These are phyloP conservation scores for Taphrina flavorubra DNA, from an alignment of 1,139 yeast species.

Conservation along the genomic window DNA sequence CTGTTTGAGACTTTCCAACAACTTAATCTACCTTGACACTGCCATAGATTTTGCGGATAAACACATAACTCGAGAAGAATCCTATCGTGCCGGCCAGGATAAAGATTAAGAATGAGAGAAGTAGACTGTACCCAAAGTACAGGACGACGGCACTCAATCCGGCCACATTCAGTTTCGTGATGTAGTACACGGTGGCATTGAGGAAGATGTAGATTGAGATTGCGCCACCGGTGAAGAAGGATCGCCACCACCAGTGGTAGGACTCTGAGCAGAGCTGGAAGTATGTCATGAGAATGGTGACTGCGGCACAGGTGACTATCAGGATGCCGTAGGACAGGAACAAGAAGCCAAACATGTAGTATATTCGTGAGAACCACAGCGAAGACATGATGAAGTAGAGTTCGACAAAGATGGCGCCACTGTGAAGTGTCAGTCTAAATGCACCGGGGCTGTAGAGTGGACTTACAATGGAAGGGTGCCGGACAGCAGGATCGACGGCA, in stretches of 20 bases:
- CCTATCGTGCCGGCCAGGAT: constrained; percentile 89
- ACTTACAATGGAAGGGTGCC: constrained; percentile 82
- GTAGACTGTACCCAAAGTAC: constrained; percentile 82
- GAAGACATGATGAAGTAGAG: constrained; percentile 86
- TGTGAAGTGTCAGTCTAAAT: not conserved
- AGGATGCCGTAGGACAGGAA: constrained; percentile 84
- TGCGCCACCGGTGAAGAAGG: constrained; percentile 87
- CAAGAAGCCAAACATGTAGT: constrained; percentile 96
- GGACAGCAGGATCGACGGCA: constrained; percentile 72
- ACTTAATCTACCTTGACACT: constrained; percentile 21
- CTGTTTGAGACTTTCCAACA: not conserved
- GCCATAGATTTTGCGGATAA: constrained; percentile 61
- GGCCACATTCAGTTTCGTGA: constrained; percentile 64
- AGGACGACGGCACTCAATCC: constrained; percentile 78
- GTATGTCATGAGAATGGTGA: constrained; percentile 79
- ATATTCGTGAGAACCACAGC: constrained; percentile 91
- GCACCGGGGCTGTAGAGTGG: not conserved
- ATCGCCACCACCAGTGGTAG: constrained; percentile 92
- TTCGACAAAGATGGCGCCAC: constrained; percentile 61
- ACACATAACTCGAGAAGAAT: constrained; percentile 71
- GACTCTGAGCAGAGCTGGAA: constrained; percentile 87
- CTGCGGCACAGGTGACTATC: constrained; percentile 76
- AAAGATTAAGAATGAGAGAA: constrained; percentile 74
- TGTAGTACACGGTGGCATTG: constrained; percentile 68
- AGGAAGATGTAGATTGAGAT: constrained; percentile 82